phyloP scores from a whole-genome alignment of 164 flowering plant genomes.

The Vitis riparia region DNA sequence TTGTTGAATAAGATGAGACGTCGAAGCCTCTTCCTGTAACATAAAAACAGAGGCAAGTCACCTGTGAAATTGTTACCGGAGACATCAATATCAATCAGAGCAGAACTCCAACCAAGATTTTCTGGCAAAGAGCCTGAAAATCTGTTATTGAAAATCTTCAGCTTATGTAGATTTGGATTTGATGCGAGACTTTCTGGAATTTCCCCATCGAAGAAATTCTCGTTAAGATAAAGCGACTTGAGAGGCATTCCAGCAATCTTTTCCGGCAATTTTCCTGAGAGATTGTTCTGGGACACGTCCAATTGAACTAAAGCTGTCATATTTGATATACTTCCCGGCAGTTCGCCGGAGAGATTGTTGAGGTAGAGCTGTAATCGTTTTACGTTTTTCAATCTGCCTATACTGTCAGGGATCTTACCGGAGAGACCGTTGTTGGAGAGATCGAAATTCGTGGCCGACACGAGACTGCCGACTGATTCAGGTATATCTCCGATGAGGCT shows the following conservation, averaged over 20 bases:
- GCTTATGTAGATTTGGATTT: conserved; percentile 32
- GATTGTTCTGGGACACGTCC: conserved; percentile 63
- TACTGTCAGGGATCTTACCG: conserved; percentile 52
- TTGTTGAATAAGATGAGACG: conserved; percentile 43
- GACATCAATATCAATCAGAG: conserved; percentile 49
- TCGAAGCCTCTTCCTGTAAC: conserved; percentile 41
- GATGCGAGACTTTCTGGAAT: conserved; percentile 45
- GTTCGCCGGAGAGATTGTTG: conserved; percentile 52
- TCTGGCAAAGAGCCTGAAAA: conserved; percentile 60
- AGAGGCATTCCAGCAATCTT: conserved; percentile 43
- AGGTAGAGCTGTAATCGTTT: conserved; percentile 45
- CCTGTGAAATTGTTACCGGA: conserved; percentile 63
- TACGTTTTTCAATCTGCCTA: conserved; percentile 40
- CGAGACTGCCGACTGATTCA: conserved; percentile 40
- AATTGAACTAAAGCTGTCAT: conserved; percentile 32
- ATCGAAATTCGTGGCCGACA: conserved; percentile 41
- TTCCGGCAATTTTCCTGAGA: conserved; percentile 56
- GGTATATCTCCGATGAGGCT: conserved; percentile 68
- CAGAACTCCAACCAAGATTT: conserved; percentile 48
- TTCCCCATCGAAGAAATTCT: conserved; percentile 53
- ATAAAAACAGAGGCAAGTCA: conserved; percentile 51
- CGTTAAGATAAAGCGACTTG: conserved; percentile 50
- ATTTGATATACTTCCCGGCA: conserved; percentile 55
- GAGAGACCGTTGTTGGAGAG: conserved; percentile 42
- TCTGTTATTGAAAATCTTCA: conserved; percentile 64